These are phyloP conservation scores for Podospora conica DNA, from an alignment of 495 filamentous ascomycete species.

Conservation along the genomic window DNA sequence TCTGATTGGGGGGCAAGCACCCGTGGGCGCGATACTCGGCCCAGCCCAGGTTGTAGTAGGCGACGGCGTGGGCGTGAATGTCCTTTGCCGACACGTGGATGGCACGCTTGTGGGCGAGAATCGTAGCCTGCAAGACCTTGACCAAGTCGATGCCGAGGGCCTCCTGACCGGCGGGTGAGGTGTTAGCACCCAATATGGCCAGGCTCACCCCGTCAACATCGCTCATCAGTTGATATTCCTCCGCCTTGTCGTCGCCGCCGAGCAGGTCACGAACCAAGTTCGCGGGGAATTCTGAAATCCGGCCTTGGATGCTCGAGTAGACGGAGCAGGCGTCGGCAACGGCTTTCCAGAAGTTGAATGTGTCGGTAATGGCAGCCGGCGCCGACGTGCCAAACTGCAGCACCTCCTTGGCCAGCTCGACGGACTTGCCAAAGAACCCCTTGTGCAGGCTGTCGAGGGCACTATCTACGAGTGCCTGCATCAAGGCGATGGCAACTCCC, in stretches of 20 bases:
- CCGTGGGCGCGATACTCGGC: slow-evolving; percentile 77
- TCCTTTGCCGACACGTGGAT: slow-evolving; percentile 69
- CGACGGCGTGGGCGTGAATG: slow-evolving; percentile 84
- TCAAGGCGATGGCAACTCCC: slow-evolving; percentile 76
- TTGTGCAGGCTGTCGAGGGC: slow-evolving; percentile 69
- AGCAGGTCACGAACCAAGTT: slow-evolving; percentile 52
- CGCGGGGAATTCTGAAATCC: slow-evolving; percentile 51
- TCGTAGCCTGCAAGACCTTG: slow-evolving; percentile 56
- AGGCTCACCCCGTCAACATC: slow-evolving; percentile 67
- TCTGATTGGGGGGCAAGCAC: slow-evolving; percentile 45
- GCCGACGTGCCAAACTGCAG: slow-evolving; percentile 34
- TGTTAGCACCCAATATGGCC: slow-evolving; percentile 39
- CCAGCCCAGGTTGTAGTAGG: slow-evolving; percentile 96
- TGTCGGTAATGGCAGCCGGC: slow-evolving; percentile 42
- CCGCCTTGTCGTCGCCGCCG: slow-evolving; percentile 40
- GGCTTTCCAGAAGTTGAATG: slow-evolving; percentile 94
- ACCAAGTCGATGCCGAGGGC: slow-evolving; percentile 43
- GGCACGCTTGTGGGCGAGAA: slow-evolving; percentile 82
- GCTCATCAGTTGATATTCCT: slow-evolving; percentile 54
- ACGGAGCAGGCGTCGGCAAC: slow-evolving; percentile 83
- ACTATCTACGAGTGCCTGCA: slow-evolving; percentile 79
- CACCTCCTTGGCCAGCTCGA: slow-evolving; percentile 51
- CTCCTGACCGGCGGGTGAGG: slow-evolving; percentile 39
- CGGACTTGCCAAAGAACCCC: slow-evolving; percentile 76
- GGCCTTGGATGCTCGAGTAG: slow-evolving; percentile 70